Conservation (phyloP, 2,329 filamentous ascomycete genomes). For the Epichloe uncinata region DNA sequence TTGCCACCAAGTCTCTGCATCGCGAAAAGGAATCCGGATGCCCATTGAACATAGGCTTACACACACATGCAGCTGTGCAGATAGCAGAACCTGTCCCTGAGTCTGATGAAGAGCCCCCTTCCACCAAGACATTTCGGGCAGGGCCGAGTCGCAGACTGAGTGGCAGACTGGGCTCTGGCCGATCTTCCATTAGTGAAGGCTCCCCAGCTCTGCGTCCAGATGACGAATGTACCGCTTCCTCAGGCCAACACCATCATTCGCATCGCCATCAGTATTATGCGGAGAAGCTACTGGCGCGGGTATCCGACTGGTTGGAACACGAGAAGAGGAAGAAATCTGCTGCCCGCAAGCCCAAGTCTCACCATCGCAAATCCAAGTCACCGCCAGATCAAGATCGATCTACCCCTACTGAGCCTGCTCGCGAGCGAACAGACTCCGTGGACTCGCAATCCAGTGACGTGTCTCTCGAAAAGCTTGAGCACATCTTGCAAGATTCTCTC, state of each 20-base stretch:
- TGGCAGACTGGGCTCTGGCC: slow-evolving; percentile 27
- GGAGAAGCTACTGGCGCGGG: slow-evolving; percentile 55
- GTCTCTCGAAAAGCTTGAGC: slow-evolving; percentile 69
- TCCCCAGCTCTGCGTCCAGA: slow-evolving; percentile 15
- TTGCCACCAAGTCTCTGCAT: neutral
- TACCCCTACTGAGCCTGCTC: slow-evolving; percentile 6
- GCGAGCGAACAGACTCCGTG: slow-evolving; percentile 38
- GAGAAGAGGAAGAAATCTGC: slow-evolving; percentile 56
- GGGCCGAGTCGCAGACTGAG: slow-evolving; percentile 21
- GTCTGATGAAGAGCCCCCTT: slow-evolving; percentile 19
- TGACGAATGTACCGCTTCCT: slow-evolving; percentile 15
- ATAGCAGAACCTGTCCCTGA: slow-evolving; percentile 38
- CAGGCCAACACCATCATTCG: slow-evolving; percentile 15
- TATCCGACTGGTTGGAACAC: slow-evolving; percentile 71
- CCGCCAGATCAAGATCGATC: slow-evolving; percentile 16
- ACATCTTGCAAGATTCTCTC: slow-evolving; percentile 60
- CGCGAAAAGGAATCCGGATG: neutral
- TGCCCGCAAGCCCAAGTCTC: slow-evolving; percentile 20
- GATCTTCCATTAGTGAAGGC: slow-evolving; percentile 27
- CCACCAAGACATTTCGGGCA: slow-evolving; percentile 20
- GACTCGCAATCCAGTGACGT: slow-evolving; percentile 55
- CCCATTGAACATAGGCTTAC: slow-evolving; percentile 9
- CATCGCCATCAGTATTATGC: slow-evolving; percentile 27
- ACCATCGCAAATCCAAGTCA: slow-evolving; percentile 29
- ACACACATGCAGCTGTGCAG: slow-evolving; percentile 33